Evolutionary conservation across 108 stramenopile genomes (phyloP).

Genomic region (Aurantiochytrium sp.): DNA sequence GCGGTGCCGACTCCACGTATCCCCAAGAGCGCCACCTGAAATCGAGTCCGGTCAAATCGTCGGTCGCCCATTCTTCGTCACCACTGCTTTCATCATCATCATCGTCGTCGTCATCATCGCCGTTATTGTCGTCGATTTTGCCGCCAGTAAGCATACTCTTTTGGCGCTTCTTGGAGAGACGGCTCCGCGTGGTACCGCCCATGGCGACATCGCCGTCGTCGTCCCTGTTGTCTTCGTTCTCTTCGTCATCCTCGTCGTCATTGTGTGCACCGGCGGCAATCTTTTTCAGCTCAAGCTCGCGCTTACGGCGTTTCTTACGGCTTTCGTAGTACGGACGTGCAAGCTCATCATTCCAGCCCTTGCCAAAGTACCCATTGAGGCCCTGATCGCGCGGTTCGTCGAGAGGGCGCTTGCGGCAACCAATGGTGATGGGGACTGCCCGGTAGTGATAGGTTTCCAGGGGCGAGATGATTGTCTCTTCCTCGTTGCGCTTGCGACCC

Average conservation of each 20-base stretch:
- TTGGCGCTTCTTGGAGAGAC: no score
- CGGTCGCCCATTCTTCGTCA: background rate
- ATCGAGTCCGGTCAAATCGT: background rate
- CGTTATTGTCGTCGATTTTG: no score
- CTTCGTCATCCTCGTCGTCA: no score
- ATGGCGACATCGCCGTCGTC: no score
- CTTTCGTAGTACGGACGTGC: background rate
- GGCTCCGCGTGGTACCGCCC: no score
- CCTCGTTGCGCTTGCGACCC: background rate
- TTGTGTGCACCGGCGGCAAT: no score
- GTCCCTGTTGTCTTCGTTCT: no score
- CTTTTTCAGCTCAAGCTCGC: background rate
- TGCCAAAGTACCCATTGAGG: slow-evolving; percentile 15
- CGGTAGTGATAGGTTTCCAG: slow-evolving; percentile 13
- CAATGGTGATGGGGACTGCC: background rate
- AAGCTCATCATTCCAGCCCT: slow-evolving; percentile 6
- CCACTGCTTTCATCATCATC: background rate
- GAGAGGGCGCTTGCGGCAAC: background rate
- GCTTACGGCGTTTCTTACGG: background rate
- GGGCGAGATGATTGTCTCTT: background rate
- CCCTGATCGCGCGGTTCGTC: background rate
- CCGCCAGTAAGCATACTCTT: no score
- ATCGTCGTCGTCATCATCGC: background rate
- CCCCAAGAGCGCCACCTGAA: slow-evolving; percentile 1
- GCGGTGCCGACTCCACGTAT: background rate